Percentiles rank a stretch among this genome's conserved stretches.
Evolutionary conservation across 306 rosid species (phyloP).

Genomic region (Morella rubra): DNA sequence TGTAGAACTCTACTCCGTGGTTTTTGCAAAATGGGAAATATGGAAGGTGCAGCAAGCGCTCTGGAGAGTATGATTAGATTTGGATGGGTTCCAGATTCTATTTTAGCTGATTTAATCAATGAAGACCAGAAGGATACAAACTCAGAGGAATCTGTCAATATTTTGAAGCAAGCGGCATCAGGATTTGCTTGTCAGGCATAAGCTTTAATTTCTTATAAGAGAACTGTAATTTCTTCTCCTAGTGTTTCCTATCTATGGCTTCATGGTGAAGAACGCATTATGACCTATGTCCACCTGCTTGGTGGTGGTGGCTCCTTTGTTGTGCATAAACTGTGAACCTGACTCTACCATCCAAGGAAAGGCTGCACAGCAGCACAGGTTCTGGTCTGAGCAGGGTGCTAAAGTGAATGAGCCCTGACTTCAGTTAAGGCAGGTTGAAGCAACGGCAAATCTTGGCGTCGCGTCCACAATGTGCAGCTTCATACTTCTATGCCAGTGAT

Average conservation of each 20-base stretch:
- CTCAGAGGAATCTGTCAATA: constrained; percentile 15
- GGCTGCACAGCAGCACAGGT: background rate
- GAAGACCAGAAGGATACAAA: constrained; percentile 8
- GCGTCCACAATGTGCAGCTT: background rate
- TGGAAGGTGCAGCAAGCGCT: constrained; percentile 36
- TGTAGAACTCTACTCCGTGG: constrained; percentile 35
- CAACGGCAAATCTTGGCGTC: background rate
- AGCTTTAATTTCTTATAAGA: background rate
- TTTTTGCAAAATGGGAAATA: constrained; percentile 26
- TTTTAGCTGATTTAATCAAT: constrained; percentile 28
- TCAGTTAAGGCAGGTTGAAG: background rate
- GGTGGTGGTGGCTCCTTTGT: constrained; percentile 1
- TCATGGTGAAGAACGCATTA: background rate
- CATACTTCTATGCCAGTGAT: background rate
- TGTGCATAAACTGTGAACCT: constrained; percentile 1
- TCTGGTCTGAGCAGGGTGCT: background rate
- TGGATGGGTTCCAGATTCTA: constrained; percentile 40
- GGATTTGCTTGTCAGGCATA: background rate
- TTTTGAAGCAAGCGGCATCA: background rate
- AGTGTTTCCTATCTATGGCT: background rate
- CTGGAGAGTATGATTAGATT: constrained; percentile 35
- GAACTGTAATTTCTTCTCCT: background rate
- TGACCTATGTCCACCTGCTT: constrained; percentile 7
- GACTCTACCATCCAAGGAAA: constrained; percentile 10
- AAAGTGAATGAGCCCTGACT: background rate